These are phyloP conservation scores for Pestalotiopsis sp. DNA, from an alignment of 2,329 filamentous ascomycete genomes.

Conservation along the genomic window DNA sequence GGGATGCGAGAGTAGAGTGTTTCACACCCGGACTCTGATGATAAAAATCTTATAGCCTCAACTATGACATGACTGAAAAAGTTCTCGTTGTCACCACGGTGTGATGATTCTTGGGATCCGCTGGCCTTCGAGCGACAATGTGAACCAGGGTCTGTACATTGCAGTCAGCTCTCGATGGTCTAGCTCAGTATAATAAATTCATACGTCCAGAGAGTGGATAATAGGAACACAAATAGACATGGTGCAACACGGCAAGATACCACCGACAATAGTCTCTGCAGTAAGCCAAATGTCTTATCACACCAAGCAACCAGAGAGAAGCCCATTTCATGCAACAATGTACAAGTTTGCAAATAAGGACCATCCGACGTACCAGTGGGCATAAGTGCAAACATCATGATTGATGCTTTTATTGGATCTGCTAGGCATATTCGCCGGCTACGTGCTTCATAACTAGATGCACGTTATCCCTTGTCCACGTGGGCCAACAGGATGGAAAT, in stretches of 20 bases:
- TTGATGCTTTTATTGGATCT: background rate
- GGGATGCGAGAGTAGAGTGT: constrained; percentile 51
- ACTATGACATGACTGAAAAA: background rate
- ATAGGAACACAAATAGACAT: too few species aligned
- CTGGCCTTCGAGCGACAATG: background rate
- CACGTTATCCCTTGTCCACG: background rate
- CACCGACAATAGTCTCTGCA: too few species aligned
- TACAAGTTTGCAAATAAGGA: background rate
- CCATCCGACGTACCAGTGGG: background rate
- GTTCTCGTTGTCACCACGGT: background rate
- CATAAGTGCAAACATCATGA: background rate
- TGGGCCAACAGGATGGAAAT: background rate
- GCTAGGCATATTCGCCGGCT: background rate
- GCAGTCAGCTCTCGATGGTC: too few species aligned
- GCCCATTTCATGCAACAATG: too few species aligned
- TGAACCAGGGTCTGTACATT: background rate
- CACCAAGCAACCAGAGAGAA: too few species aligned
- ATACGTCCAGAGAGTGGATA: too few species aligned
- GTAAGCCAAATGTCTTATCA: too few species aligned
- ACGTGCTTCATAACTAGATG: background rate
- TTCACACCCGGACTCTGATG: constrained; percentile 41
- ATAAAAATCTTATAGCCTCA: background rate
- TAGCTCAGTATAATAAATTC: too few species aligned
- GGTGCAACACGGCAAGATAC: too few species aligned
- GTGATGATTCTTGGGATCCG: background rate